Evolutionary conservation across 1,139 yeast species (phyloP).

Genomic region (Pichia sp.): DNA sequence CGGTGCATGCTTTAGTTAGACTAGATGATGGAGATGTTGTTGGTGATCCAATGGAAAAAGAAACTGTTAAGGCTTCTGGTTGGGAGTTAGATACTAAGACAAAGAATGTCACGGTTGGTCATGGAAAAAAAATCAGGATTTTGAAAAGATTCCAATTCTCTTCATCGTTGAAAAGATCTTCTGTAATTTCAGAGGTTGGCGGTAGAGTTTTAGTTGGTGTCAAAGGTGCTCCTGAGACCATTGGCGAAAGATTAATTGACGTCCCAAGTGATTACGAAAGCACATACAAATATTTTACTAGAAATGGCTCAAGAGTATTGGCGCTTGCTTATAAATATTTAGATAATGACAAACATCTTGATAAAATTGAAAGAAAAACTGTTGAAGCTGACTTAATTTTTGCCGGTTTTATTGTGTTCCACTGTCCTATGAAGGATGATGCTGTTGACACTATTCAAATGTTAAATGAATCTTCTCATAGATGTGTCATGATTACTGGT

Average conservation of each 20-base stretch:
- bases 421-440: slow-evolving; percentile 91
- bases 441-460: slow-evolving; percentile 84
- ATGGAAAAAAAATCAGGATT: slow-evolving; percentile 52
- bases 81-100: slow-evolving; percentile 67
- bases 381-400: slow-evolving; percentile 70
- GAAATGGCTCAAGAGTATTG: slow-evolving; percentile 93
- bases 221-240: slow-evolving; percentile 99
- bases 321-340: slow-evolving; percentile 83
- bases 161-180: slow-evolving; percentile 89
- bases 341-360: slow-evolving; percentile 41
- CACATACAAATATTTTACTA: slow-evolving; percentile 81
- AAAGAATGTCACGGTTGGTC: slow-evolving; percentile 52
- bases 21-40: slow-evolving; percentile 95
- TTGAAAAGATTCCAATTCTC: slow-evolving; percentile 95
- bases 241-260: slow-evolving; percentile 62
- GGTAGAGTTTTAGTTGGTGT: slow-evolving; percentile 68
- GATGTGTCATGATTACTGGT: slow-evolving; percentile 97
- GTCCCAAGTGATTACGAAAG: slow-evolving; percentile 81
- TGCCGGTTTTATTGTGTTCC: slow-evolving; percentile 94
- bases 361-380: slow-evolving; percentile 57
- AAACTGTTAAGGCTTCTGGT: slow-evolving; percentile 78
- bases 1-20: slow-evolving; percentile 92
- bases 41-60: slow-evolving; percentile 99
- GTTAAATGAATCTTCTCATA: slow-evolving; percentile 93
- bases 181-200: slow-evolving; percentile 69